phyloP scores from a whole-genome alignment of 2,329 filamentous ascomycete species.

The Fusarium proliferatum region DNA sequence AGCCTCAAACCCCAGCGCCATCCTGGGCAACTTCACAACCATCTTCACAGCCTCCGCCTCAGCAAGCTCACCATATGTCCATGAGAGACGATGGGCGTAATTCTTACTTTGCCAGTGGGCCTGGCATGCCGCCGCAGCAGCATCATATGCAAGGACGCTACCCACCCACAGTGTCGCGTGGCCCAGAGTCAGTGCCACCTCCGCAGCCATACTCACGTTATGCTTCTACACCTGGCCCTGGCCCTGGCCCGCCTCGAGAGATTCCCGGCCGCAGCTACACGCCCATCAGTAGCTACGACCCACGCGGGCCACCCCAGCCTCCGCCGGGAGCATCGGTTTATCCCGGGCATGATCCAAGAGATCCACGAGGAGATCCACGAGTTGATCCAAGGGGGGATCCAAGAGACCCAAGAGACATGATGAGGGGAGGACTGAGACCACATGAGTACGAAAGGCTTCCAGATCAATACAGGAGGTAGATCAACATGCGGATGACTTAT shows the following conservation, averaged over 20 bases:
- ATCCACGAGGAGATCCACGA: slow-evolving; percentile 44
- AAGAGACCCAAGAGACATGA: slow-evolving; percentile 49
- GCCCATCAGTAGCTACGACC: slow-evolving; percentile 55
- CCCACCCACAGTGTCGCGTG: slow-evolving; percentile 53
- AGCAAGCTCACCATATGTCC: slow-evolving; percentile 49
- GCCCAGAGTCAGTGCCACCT: slow-evolving; percentile 54
- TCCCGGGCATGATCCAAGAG: slow-evolving; percentile 41
- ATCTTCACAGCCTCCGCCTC: slow-evolving; percentile 49
- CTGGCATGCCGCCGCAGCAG: slow-evolving; percentile 43
- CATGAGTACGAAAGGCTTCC: slow-evolving; percentile 60
- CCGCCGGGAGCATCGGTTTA: slow-evolving; percentile 50
- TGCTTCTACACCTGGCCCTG: slow-evolving; percentile 56
- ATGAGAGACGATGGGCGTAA: slow-evolving; percentile 54
- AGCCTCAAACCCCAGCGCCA: slow-evolving; percentile 50
- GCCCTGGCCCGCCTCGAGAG: slow-evolving; percentile 55
- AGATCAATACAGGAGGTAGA: slow-evolving; percentile 58
- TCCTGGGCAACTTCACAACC: slow-evolving; percentile 51
- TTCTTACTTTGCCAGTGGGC: slow-evolving; percentile 49
- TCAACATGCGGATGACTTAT: not conserved
- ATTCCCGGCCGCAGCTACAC: slow-evolving; percentile 59
- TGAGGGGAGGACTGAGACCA: slow-evolving; percentile 58
- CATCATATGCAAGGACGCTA: slow-evolving; percentile 54
- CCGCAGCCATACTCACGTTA: slow-evolving; percentile 58
- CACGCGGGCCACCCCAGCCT: slow-evolving; percentile 50
- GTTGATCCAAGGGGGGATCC: slow-evolving; percentile 47